Conservation (phyloP, 768 basidiomycete genomes). For the Lanmaoa pseudosensibilis region DNA sequence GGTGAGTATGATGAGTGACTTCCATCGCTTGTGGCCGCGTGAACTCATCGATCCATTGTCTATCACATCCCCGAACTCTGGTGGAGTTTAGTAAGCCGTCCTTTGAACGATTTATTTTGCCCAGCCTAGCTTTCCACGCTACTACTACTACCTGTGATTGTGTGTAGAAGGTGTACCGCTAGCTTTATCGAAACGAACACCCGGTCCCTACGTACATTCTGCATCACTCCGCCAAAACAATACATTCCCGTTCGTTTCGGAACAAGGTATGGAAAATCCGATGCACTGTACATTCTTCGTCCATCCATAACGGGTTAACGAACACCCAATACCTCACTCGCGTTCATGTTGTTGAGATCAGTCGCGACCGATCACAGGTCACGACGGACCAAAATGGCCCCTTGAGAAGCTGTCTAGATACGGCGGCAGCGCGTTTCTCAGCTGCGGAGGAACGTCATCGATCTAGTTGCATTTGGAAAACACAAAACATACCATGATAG, state of each 20-base stretch:
- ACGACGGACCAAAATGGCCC: too few species aligned
- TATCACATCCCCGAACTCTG: too few species aligned
- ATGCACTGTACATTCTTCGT: neutral
- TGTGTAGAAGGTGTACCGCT: neutral
- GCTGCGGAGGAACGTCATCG: neutral
- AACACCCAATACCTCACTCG: neutral
- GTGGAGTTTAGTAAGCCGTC: neutral
- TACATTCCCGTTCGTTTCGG: neutral
- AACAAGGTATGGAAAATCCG: neutral
- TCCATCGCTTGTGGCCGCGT: too few species aligned
- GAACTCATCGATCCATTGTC: neutral
- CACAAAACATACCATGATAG: neutral
- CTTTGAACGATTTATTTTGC: neutral
- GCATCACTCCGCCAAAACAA: neutral
- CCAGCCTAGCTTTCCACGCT: neutral
- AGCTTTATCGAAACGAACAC: neutral
- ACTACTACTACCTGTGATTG: neutral
- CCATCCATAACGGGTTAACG: neutral
- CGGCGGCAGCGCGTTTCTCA: neutral
- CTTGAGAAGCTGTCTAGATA: neutral
- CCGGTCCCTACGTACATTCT: neutral
- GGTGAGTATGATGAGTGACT: too few species aligned
- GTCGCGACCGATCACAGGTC: neutral
- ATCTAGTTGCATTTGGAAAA: neutral
- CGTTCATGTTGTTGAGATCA: neutral